These are phyloP conservation scores for Bidens hawaiensis DNA, from an alignment of 140 eudicot genomes.

Conservation along the genomic window DNA sequence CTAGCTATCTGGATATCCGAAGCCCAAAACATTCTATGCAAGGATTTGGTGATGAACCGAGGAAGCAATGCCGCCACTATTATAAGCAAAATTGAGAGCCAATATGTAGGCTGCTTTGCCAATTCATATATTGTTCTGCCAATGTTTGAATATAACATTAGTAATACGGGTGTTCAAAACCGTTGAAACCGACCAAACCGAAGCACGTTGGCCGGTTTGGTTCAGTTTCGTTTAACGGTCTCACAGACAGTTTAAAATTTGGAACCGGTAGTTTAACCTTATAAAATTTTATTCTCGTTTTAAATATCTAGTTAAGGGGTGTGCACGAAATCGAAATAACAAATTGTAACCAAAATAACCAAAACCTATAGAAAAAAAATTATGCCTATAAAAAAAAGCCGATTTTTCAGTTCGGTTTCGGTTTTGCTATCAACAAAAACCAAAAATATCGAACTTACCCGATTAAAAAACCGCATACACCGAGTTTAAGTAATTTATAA, in stretches of 20 bases:
- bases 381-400: too few species aligned
- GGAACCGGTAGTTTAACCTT: neutral
- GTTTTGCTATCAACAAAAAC: too few species aligned
- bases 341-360: too few species aligned
- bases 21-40: conserved; percentile 72
- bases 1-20: conserved; percentile 93
- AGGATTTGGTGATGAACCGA: conserved; percentile 57
- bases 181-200: neutral
- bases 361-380: too few species aligned
- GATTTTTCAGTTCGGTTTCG: too few species aligned
- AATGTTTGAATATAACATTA: neutral
- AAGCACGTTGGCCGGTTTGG: neutral
- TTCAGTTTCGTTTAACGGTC: neutral
- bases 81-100: conserved; percentile 81
- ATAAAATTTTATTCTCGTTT: too few species aligned
- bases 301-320: too few species aligned
- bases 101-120: conserved; percentile 69
- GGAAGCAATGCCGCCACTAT: conserved; percentile 72
- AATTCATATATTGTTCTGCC: conserved; percentile 79
- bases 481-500: too few species aligned
- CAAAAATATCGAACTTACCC: too few species aligned
- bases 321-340: too few species aligned
- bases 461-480: too few species aligned
- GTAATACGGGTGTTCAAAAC: neutral
- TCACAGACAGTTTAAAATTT: neutral